phyloP scores from a whole-genome alignment of 192 early-diverging fungal genomes.

The Glomus cerebriforme region DNA sequence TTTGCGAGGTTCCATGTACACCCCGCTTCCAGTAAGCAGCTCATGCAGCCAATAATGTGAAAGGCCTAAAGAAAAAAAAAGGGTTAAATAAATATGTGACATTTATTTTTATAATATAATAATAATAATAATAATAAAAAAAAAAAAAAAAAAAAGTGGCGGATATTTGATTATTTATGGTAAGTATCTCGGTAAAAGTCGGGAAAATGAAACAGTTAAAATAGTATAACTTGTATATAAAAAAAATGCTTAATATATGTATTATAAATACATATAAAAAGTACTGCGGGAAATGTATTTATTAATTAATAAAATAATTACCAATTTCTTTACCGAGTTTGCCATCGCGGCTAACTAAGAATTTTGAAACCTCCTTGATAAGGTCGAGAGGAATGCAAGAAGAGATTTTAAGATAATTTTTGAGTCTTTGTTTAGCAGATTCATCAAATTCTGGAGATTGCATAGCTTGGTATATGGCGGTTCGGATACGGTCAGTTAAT shows the following conservation, averaged over 20 bases:
- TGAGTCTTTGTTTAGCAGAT: conserved; percentile 30
- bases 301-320: not conserved
- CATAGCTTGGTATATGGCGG: conserved; percentile 26
- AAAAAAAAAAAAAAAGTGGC: too few species aligned
- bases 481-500: conserved; percentile 35
- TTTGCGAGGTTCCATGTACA: conserved; percentile 28
- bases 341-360: conserved; percentile 26
- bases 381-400: conserved; percentile 32
- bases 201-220: not conserved
- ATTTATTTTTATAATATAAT: too few species aligned
- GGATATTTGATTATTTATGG: not conserved
- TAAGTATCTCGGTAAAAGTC: not conserved
- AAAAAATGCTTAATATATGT: too few species aligned
- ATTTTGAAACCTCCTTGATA: conserved; percentile 36
- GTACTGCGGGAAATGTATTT: not conserved
- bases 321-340: conserved; percentile 38
- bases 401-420: conserved; percentile 14
- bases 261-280: too few species aligned
- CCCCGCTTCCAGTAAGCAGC: conserved; percentile 28
- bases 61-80: conserved; percentile 16
- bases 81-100: too few species aligned
- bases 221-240: too few species aligned
- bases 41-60: conserved; percentile 35
- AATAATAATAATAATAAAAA: too few species aligned
- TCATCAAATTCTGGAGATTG: conserved; percentile 35